Evolutionary conservation across 352 stramenopile genomes (phyloP), one percentile per base, ranked within the genome.

Genomic region (Globisporangium barbulae): DNA sequence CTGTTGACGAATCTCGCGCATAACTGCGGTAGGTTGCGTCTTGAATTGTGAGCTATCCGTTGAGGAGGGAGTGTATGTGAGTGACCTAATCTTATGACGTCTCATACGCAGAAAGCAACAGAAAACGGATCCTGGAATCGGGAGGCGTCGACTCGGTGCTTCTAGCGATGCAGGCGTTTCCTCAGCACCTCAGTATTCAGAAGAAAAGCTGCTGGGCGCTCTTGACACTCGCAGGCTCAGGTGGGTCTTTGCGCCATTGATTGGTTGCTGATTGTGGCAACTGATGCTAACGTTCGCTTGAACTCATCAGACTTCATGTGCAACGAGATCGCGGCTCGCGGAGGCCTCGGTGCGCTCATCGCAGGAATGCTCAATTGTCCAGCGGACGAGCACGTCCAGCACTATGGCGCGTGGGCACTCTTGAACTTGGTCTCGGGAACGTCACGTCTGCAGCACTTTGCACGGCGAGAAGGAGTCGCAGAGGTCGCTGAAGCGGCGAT

Each of bases 71-170:
- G n/a, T n/a, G n/a, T n/a, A n/a, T n/a, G n/a, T n/a, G n/a, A n/a
- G n/a, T n/a, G n/a, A n/a, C n/a, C n/a, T n/a, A n/a, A n/a, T n/a
- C n/a, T n/a, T n/a, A n/a, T n/a, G n/a, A n/a, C n/a, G n/a, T n/a
- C n/a, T n/a, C n/a, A n/a, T n/a, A n/a, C n/a, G n/a, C 33, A 96
- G 89, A 97, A 53, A 88, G 81, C 22, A 97, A 97, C 65, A 87
- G 89, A 19, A 73, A 86, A 21, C 73, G 89, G 10, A 83, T 97
- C 44, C 53, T 88, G 0, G 80, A 83, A 2, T 72, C 80, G 19
- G 88, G 83, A 3, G 87, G 77, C 7, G 75, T 97, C 50, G 88
- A 98, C 45, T 71, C 86, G 5, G 73, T 96, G 7, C 75, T 98
- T 17, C 76, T 81, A 35, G 75, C 81, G 2, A 97, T 98, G 89